Base-by-base conservation (phyloP, 139 green algal genomes). In the Astrephomene gubernaculifera region DNA sequence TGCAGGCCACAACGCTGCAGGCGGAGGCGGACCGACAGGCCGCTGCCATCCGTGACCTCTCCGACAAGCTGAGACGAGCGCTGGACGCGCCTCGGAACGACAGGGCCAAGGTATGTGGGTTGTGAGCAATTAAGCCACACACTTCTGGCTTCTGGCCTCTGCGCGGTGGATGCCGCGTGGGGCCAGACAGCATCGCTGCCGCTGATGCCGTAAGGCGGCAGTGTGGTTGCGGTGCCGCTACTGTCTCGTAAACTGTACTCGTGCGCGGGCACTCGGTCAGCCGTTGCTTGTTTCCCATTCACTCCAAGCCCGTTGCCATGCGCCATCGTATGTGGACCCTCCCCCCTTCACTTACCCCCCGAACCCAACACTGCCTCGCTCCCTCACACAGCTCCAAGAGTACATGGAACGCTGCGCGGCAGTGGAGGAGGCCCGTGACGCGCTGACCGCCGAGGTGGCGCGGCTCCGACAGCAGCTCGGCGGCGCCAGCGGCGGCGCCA, bases 371-470 rank as follows among this genome's bases (percentile, higher is more conserved):
- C n/a, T n/a, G n/a, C n/a, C n/a, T n/a, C n/a, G n/a, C n/a, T n/a
- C n/a, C n/a, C 24, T 54, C 75, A 36, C 54, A 45, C 85, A 87
- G 75, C 75, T 93, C 22, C 81, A 88, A 41, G 75, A 90, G 35
- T 91, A 89, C 41, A 83, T 89, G 21, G 88, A 86, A 36, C 82
- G 80, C 45, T 71, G 92, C 19, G 68, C 81, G 31, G 54, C 81
- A 35, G 71, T 93, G 21, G 86, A 94, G 90, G 83, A 86, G n/a
- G 68, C 94, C 54, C 67, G 90, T 17, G 87, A 90, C 33, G 36
- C 69, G 9, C 57, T 92, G 31, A 64, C 90, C 63, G 70, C 72
- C 31, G 79, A 94, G 85, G 29, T 95, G 27, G 74, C 86, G 14
- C 68, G 69, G 39, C 68, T 79, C 49, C 63, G 57, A 19, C 1